Conservation (phyloP, 306 rosid genomes). For the barrel medic (Medicago truncatula) region DNA sequence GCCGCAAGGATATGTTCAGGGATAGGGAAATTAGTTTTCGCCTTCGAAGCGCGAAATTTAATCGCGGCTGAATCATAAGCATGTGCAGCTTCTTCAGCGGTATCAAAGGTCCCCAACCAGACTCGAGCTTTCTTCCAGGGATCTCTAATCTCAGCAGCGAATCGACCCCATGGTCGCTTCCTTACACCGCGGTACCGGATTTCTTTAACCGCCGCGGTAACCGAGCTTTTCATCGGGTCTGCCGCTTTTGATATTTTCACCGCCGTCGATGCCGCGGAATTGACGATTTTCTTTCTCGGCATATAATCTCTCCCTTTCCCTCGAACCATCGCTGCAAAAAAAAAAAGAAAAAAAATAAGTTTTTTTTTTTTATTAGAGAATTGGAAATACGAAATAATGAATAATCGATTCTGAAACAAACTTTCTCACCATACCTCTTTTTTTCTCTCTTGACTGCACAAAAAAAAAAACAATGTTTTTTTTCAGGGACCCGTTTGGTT, state of each 20-base stretch:
- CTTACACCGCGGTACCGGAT: slow-evolving; percentile 79
- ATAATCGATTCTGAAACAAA: background rate
- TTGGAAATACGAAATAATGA: background rate
- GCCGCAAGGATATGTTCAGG: background rate
- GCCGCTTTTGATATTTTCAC: too few relatives aligned
- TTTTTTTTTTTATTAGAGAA: background rate
- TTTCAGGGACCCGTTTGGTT: background rate
- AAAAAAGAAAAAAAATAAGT: background rate
- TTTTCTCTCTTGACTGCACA: too few relatives aligned
- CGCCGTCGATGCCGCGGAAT: too few relatives aligned
- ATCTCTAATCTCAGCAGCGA: slow-evolving; percentile 95
- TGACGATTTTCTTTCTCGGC: too few relatives aligned
- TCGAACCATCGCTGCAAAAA: background rate
- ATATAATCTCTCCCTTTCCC: background rate
- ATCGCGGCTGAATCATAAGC: slow-evolving; percentile 81
- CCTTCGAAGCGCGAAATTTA: slow-evolving; percentile 74
- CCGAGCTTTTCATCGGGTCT: background rate
- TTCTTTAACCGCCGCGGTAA: slow-evolving; percentile 34
- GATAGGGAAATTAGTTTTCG: slow-evolving; percentile 76
- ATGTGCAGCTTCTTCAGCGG: slow-evolving; percentile 81
- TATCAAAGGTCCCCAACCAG: slow-evolving; percentile 90
- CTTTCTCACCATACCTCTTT: too few relatives aligned
- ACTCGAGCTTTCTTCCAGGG: slow-evolving; percentile 85
- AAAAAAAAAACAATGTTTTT: too few relatives aligned
- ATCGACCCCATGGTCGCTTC: slow-evolving; percentile 95